A percentile compares a stretch with the other conserved stretches of the same genome.
Evolutionary conservation across 345 rosid genomes (phyloP).

Genomic region (Alliaria petiolata): DNA sequence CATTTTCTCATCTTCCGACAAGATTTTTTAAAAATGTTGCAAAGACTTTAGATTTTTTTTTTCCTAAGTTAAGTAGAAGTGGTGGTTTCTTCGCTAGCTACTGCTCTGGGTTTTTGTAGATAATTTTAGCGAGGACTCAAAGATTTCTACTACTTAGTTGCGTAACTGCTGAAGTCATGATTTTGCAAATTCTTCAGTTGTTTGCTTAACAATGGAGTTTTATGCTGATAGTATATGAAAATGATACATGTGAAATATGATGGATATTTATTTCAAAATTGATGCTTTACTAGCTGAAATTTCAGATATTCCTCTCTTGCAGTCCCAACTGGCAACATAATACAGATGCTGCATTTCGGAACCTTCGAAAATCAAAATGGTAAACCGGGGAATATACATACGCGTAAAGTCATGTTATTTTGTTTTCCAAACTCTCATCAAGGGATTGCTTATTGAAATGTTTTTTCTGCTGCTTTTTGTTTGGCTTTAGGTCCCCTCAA

Average conservation of each 20-base stretch:
- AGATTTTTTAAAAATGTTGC: neutral
- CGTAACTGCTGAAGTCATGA: neutral
- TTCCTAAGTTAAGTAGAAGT: neutral
- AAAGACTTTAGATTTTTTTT: neutral
- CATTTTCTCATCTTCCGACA: neutral
- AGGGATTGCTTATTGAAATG: neutral
- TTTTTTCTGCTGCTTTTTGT: neutral
- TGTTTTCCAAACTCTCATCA: neutral
- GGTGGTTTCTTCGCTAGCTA: neutral
- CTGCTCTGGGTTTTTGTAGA: neutral
- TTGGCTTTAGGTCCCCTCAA: constrained; percentile 19
- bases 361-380: constrained; percentile 4
- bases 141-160: neutral
- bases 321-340: neutral
- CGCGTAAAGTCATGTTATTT: neutral
- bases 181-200: constrained; percentile 8
- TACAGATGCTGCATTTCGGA: neutral
- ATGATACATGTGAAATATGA: neutral
- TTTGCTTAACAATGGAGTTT: neutral
- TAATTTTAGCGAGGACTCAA: neutral
- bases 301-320: constrained; percentile 7
- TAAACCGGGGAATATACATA: neutral
- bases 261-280: neutral
- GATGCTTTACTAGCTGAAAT: neutral
- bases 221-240: neutral